Evolutionary conservation across 768 basidiomycete genomes (phyloP).

Genomic region (Calvatia gigantea): DNA sequence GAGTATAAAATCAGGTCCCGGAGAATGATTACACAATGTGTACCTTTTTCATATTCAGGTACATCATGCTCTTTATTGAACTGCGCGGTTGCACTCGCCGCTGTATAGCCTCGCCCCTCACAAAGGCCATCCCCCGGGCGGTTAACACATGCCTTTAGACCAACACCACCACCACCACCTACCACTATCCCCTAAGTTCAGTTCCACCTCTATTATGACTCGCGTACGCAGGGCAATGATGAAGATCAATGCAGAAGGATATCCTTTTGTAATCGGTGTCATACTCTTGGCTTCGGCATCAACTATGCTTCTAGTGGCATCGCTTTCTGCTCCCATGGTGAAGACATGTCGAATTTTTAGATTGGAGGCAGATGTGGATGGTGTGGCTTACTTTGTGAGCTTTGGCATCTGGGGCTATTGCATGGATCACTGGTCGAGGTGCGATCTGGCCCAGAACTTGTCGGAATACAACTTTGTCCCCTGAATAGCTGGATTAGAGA

Average conservation of each 20-base stretch:
- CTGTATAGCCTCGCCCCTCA: background rate
- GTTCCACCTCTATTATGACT: background rate
- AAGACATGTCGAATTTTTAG: background rate
- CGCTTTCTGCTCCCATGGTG: background rate
- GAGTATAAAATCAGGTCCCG: background rate
- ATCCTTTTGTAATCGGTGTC: background rate
- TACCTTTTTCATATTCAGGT: background rate
- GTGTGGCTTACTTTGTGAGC: background rate
- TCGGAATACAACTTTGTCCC: too few relatives aligned
- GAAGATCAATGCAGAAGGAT: background rate
- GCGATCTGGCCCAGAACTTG: background rate
- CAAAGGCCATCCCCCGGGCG: background rate
- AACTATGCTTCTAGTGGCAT: background rate
- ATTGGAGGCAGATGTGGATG: slow-evolving; percentile 1
- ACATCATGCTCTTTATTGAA: background rate
- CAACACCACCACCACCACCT: too few relatives aligned
- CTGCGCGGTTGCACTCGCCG: background rate
- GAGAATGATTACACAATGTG: background rate
- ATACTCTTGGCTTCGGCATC: background rate
- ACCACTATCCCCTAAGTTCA: background rate
- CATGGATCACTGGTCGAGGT: background rate
- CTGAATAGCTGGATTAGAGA: background rate
- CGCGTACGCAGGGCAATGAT: background rate
- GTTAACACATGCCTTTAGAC: background rate
- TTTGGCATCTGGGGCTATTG: slow-evolving; percentile 12